A percentile compares a stretch with the other conserved stretches of the same genome.
These are phyloP conservation scores for Saccharomyces hybrid DNA, from an alignment of 1,139 yeast species.

Conservation along the genomic window DNA sequence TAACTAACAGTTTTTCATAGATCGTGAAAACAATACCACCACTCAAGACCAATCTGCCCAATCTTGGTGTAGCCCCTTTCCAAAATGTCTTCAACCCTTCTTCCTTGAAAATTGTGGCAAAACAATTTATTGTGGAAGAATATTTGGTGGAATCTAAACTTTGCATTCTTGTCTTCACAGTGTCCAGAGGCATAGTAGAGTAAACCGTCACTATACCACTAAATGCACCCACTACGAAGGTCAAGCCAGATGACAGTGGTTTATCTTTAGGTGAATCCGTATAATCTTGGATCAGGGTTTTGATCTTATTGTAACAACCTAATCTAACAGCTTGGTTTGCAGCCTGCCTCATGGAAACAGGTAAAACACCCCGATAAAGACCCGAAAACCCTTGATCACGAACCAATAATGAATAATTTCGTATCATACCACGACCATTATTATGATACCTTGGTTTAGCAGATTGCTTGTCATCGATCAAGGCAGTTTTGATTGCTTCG, in stretches of 20 bases:
- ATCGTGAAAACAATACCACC: constrained; percentile 96
- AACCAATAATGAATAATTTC: constrained; percentile 38
- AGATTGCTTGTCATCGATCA: constrained; percentile 85
- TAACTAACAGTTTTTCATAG: constrained; percentile 75
- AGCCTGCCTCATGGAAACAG: constrained; percentile 93
- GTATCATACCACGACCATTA: constrained; percentile 48
- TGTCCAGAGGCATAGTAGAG: constrained; percentile 95
- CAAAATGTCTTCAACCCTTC: constrained; percentile 93
- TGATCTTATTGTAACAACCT: constrained; percentile 87
- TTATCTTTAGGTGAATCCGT: constrained; percentile 56
- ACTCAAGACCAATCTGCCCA: constrained; percentile 83
- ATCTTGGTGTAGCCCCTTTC: constrained; percentile 97
- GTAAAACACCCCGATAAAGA: constrained; percentile 80
- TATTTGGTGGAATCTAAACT: constrained; percentile 76
- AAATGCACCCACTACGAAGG: constrained; percentile 85
- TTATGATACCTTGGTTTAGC: constrained; percentile 68
- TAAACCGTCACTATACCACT: constrained; percentile 94
- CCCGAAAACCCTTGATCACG: constrained; percentile 78
- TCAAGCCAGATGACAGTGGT: constrained; percentile 70
- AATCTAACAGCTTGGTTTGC: constrained; percentile 91
- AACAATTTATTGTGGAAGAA: constrained; percentile 73
- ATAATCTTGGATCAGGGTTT: constrained; percentile 70
- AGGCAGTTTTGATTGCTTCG: constrained; percentile 92
- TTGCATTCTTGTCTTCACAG: constrained; percentile 97
- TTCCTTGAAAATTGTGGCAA: constrained; percentile 66